Conservation (phyloP, 169 alveolate species). For the Babesia microti region DNA sequence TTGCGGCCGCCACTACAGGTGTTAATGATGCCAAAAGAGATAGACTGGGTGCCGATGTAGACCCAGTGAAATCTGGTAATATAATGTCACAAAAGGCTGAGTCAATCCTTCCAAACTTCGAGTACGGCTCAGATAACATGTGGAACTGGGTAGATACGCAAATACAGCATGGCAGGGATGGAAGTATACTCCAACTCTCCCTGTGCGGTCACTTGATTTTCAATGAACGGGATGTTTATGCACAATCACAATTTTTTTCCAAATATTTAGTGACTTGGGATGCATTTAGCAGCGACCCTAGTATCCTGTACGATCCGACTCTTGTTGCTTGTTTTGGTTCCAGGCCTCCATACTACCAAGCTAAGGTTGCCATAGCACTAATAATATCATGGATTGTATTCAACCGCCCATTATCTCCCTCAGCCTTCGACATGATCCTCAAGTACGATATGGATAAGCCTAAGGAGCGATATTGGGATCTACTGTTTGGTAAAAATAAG, state of each 20-base stretch:
- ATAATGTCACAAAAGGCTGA: no score
- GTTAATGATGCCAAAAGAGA: no score
- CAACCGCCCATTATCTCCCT: conserved; percentile 72
- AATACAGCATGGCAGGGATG: conserved; percentile 5
- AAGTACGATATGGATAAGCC: conserved; percentile 19
- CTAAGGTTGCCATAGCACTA: conserved; percentile 76
- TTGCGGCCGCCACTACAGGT: no score
- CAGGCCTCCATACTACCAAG: conserved; percentile 78
- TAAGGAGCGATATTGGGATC: no score
- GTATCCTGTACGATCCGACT: conserved; percentile 78
- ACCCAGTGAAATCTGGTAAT: no score
- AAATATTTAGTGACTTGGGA: conserved; percentile 63
- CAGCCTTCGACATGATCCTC: conserved; percentile 61
- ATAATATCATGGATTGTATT: conserved; percentile 77
- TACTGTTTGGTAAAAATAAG: no score
- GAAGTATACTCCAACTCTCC: conserved; percentile 24
- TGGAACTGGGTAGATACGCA: no score
- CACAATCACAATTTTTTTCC: conserved; percentile 42
- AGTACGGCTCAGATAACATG: no score
- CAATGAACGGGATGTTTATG: conserved; percentile 36
- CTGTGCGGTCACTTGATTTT: conserved; percentile 68
- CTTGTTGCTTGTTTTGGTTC: conserved; percentile 74
- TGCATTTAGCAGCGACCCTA: conserved; percentile 69
- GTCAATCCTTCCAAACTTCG: no score
- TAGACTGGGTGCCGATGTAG: no score